Evolutionary conservation across 768 basidiomycete species (phyloP).

Genomic region (Suillus ampliporus): DNA sequence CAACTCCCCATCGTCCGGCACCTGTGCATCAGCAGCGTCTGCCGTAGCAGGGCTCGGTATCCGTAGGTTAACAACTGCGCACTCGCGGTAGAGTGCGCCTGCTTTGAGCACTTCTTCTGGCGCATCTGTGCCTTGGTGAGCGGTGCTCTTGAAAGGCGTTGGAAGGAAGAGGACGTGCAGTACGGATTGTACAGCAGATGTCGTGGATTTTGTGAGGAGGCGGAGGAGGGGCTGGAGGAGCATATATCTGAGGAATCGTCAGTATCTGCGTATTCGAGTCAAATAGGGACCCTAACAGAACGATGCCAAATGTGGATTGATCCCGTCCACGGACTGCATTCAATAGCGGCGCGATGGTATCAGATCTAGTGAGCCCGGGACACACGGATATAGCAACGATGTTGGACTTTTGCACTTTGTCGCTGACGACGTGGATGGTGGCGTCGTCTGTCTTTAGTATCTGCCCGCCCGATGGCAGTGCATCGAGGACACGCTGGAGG

Average conservation of each 20-base stretch:
- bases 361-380: conserved; percentile 76
- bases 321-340: conserved; percentile 32
- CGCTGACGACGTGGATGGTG: conserved; percentile 43
- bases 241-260: conserved; percentile 56
- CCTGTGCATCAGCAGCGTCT: conserved; percentile 39
- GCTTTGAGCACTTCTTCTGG: conserved; percentile 75
- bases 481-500: conserved; percentile 84
- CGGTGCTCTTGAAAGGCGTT: conserved; percentile 70
- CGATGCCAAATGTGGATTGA: conserved; percentile 49
- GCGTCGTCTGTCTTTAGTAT: conserved; percentile 46
- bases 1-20: conserved; percentile 69
- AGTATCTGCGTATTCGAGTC: conserved; percentile 12
- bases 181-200: conserved; percentile 71
- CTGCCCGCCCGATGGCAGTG: conserved; percentile 69
- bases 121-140: conserved; percentile 31
- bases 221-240: conserved; percentile 69
- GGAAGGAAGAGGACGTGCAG: conserved; percentile 84
- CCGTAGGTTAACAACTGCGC: conserved; percentile 61
- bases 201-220: conserved; percentile 72
- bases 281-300: conserved; percentile 49
- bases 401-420: conserved; percentile 64
- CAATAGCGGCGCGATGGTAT: conserved; percentile 60
- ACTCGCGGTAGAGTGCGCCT: conserved; percentile 79
- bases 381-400: conserved; percentile 76
- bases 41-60: conserved; percentile 40